Conservation (phyloP, 1,284 basidiomycete species). For the Malassezia restricta region DNA sequence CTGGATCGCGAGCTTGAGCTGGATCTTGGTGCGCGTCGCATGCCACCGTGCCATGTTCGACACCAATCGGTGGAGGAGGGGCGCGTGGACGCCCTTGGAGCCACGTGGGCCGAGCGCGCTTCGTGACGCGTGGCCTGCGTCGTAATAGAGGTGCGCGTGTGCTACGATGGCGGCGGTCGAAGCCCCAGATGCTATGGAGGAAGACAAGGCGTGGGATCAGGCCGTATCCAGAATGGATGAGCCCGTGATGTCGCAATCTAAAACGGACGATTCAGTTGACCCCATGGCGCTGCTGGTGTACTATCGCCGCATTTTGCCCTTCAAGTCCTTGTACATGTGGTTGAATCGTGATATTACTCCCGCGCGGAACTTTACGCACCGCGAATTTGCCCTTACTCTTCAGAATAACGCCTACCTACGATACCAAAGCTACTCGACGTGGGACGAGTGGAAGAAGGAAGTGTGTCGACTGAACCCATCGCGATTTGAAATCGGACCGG, state of each 20-base stretch:
- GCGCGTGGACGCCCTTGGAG: neutral
- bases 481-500: conserved; percentile 91
- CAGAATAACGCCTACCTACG: conserved; percentile 78
- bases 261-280: conserved; percentile 49
- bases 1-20: conserved; percentile 70
- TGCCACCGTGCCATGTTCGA: conserved; percentile 32
- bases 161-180: neutral
- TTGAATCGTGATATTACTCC: conserved; percentile 79
- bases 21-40: conserved; percentile 33
- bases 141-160: neutral
- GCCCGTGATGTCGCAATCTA: conserved; percentile 6
- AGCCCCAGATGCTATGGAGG: conserved; percentile 1
- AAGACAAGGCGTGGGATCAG: conserved; percentile 21
- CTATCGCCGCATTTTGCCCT: conserved; percentile 84
- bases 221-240: conserved; percentile 30
- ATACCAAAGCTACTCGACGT: conserved; percentile 76
- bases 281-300: conserved; percentile 70
- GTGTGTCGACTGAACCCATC: conserved; percentile 41
- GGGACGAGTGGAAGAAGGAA: conserved; percentile 84
- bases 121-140: neutral
- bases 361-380: conserved; percentile 51
- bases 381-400: conserved; percentile 95
- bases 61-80: neutral
- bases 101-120: too few relatives aligned
- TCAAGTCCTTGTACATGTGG: conserved; percentile 86